Base-by-base conservation (phyloP, 257 asterid species). In the Solanum ahanhuiri region DNA sequence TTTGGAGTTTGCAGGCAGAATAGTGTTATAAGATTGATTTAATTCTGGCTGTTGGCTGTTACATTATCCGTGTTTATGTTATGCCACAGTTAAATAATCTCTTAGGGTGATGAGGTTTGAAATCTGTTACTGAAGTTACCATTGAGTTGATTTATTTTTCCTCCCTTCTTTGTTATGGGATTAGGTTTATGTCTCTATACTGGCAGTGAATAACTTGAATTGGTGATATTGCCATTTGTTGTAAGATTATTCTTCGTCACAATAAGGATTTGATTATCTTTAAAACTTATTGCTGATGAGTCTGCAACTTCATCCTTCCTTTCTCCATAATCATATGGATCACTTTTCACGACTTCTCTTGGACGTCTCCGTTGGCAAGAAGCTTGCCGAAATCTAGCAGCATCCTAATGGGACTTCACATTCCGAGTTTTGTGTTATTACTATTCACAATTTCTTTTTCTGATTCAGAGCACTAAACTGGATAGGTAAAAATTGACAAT, bases 141-240 rank as follows among this genome's bases (percentile, higher is more conserved):
- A 41, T 77, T 58, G 83, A 48, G 43, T 67, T 48, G 41, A 7
- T 51, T 48, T 14, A 12, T 58, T n/a, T 17, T 54, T 41, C 33
- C 17, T n/a, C 31, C 70, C 84, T 71, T 35, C 37, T 67, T 72
- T 58, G 41, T 79, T 72, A 81, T 87, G 90, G 90, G 81, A 43
- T 23, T 41, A 76, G 79, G 48, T 71, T 22, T 22, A 18, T 75
- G 34, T 75, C 15, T 22, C 54, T 75, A 12, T 75, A 12, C 34
- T 22, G 14, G 58, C 11, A 6, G 22, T 2, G 1, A 37, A 39
- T 75, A 51, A 48, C 67, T 77, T 41, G 22, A 73, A 73, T 37
- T 76, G 64, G n/a, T 28, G 81, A 33, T 20, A 34, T 18, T 18
- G 81, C 28, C 81, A 34, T 71, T 71, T 18, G 7, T 18, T 34